Base-by-base conservation (phyloP, 2,329 filamentous ascomycete genomes). In the Colletotrichum melonis region DNA sequence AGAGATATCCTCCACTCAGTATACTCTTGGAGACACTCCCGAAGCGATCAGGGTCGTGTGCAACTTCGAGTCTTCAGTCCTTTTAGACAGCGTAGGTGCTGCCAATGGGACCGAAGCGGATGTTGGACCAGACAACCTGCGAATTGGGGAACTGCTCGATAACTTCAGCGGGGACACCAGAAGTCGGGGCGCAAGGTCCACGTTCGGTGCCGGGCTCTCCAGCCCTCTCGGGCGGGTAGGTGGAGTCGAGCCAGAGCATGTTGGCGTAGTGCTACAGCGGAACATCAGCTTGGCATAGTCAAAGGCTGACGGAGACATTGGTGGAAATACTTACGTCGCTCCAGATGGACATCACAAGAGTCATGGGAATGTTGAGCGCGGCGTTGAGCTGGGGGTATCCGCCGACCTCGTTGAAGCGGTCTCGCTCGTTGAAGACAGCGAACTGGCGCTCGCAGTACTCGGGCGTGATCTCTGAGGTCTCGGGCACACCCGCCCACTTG, bases 171-270 rank as follows among this genome's bases (percentile, higher is more conserved):
- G 88, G 87, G 12, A 80, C 82, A 49, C 87, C 87, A 26, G 85
- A 86, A 63, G 77, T 79, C 26, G 81, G 83, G 67, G 80, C 74
- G 77, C 88, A 89, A 6, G 82, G 79, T 65, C 88, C 88, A 76
- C 87, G 84, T 52, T 81, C 80, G 63, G 81, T 80, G 76, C 87
- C 87, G 11, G 84, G 84, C 35, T 62, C 54, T n/a, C 75, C 76
- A 22, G 69, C 74, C 42, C 71, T 72, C 32, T 77, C 75, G 58
- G 75, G 75, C n/a, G 89, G 89, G 82, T 87, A 90, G 77, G 80
- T 84, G 69, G 86, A 86, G 82, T 92, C 90, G 74, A 92, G 86
- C 91, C 91, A 92, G 74, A 90, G 86, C 89, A 92, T 92, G 80
- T 89, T 87, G 78, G 89, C 83, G 64, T 87, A 82, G 81, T 92